These are phyloP conservation scores for Suhomyces anneliseae DNA, from an alignment of 1,139 yeast genomes.

Conservation along the genomic window DNA sequence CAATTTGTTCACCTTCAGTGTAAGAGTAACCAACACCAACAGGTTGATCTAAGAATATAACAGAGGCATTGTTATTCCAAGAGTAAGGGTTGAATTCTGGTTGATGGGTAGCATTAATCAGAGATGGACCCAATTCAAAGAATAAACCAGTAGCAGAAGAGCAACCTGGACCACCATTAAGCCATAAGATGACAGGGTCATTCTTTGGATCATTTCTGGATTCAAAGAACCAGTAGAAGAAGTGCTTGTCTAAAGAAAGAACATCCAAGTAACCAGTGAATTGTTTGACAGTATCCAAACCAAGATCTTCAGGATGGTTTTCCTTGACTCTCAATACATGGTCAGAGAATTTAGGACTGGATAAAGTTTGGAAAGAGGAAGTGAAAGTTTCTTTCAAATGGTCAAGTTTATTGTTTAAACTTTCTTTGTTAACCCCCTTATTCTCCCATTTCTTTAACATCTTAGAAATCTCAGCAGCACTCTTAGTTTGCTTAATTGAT, in stretches of 20 bases:
- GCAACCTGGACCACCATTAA: slow-evolving; percentile 79
- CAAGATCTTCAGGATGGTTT: slow-evolving; percentile 43
- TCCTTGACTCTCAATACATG: slow-evolving; percentile 43
- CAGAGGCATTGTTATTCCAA: slow-evolving; percentile 71
- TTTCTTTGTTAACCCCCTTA: slow-evolving; percentile 9
- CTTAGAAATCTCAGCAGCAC: slow-evolving; percentile 18
- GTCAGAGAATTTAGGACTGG: slow-evolving; percentile 24
- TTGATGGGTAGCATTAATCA: slow-evolving; percentile 48
- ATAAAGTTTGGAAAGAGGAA: slow-evolving; percentile 11
- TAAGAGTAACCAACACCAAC: slow-evolving; percentile 79
- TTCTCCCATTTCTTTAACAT: slow-evolving; percentile 22
- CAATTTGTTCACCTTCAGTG: slow-evolving; percentile 54
- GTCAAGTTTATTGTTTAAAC: slow-evolving; percentile 15
- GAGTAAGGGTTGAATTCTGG: slow-evolving; percentile 62
- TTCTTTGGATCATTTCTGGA: slow-evolving; percentile 49
- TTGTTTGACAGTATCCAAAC: slow-evolving; percentile 59
- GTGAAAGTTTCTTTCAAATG: slow-evolving; percentile 8
- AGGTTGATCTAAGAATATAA: slow-evolving; percentile 72
- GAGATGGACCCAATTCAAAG: slow-evolving; percentile 68
- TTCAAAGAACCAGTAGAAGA: slow-evolving; percentile 78
- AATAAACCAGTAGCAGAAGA: slow-evolving; percentile 66
- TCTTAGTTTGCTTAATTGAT: slow-evolving; percentile 20
- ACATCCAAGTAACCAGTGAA: slow-evolving; percentile 67
- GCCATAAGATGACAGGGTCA: slow-evolving; percentile 68
- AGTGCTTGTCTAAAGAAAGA: slow-evolving; percentile 60